Evolutionary conservation across 257 asterid genomes (phyloP), one percentile per base, ranked within the genome.

Genomic region (Mentha longifolia): DNA sequence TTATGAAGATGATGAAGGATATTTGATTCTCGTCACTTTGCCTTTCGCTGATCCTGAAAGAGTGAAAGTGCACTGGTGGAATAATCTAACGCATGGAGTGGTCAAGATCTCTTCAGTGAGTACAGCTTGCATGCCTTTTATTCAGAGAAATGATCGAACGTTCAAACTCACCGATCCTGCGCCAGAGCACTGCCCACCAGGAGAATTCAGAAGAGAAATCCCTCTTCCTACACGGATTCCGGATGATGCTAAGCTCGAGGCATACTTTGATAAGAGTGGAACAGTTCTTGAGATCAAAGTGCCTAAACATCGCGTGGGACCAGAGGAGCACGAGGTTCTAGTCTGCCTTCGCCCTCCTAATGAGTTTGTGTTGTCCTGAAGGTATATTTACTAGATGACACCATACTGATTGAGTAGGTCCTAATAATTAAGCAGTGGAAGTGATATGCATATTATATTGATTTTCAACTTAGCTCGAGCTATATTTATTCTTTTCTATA

Each of bases 281-380:
- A 78, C 92, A 0, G 74, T 86, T 19, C 92, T 90, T 22, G 97
- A 90, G 79, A 79, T 90, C 68, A 85, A 83, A 66, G 95, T 88
- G 68, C 97, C 97, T 7, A 90, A 90, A 63, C 82, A 83, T 74
- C 84, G 86, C 1, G 79, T 73, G 22, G 95, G 88, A 12, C 93
- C 92, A 2, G 93, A 88, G 83, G 97, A 88, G 84, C 97, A 88
- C 14, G 95, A 90, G 82, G 97, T 90, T 75, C 76, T 79, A 13
- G 88, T 90, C 54, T 85, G 86, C 82, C 95, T 88, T 73, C 90
- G 91, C 56, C 97, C 95, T 9, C 86, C 89, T 2, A 85, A 81
- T 67, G 93, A 88, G 52, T 88, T 90, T 54, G 81, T 15, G 51
- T 62, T 82, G 67, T 80, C 90, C 49, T 86, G 82, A 87, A 35